A percentile compares a stretch with the other conserved stretches of the same genome.
Evolutionary conservation across 1,284 basidiomycete species (phyloP).

Genomic region (Melampsora americana): DNA sequence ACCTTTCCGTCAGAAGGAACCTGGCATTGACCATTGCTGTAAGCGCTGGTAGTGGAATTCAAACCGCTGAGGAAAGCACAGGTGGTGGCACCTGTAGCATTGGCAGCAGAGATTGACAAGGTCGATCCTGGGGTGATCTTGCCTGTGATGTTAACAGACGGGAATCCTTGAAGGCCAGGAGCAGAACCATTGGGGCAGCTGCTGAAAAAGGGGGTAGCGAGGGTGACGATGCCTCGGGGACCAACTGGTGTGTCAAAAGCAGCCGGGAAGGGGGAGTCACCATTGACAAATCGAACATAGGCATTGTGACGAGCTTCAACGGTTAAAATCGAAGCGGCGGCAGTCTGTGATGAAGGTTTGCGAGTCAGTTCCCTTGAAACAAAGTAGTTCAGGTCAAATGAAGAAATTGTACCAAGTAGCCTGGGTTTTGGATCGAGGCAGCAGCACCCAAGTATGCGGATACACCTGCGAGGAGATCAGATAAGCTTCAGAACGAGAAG

Average conservation of each 20-base stretch:
- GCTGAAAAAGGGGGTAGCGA: slow-evolving; percentile 30
- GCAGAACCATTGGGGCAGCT: slow-evolving; percentile 34
- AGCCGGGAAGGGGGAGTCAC: slow-evolving; percentile 31
- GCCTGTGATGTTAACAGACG: slow-evolving; percentile 34
- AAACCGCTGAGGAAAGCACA: slow-evolving; percentile 39
- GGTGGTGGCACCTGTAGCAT: slow-evolving; percentile 24
- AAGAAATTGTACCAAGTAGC: background rate
- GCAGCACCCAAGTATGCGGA: slow-evolving; percentile 52
- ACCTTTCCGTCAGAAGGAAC: slow-evolving; percentile 26
- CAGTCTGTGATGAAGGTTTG: slow-evolving; percentile 48
- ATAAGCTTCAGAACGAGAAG: background rate
- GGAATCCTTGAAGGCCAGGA: slow-evolving; percentile 32
- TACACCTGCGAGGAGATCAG: slow-evolving; percentile 33
- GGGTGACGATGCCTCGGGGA: slow-evolving; percentile 24
- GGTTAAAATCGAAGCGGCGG: slow-evolving; percentile 55
- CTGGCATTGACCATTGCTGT: slow-evolving; percentile 21
- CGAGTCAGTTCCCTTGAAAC: background rate
- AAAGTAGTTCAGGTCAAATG: background rate
- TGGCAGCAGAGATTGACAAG: slow-evolving; percentile 17
- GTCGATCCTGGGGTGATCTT: slow-evolving; percentile 16
- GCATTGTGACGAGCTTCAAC: slow-evolving; percentile 51
- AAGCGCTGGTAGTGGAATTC: slow-evolving; percentile 18
- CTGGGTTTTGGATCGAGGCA: slow-evolving; percentile 41
- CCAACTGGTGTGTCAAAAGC: slow-evolving; percentile 32
- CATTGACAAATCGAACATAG: slow-evolving; percentile 36